These are phyloP conservation scores for Parastagonospora nodorum DNA, from an alignment of 2,329 filamentous ascomycete species.

Conservation along the genomic window DNA sequence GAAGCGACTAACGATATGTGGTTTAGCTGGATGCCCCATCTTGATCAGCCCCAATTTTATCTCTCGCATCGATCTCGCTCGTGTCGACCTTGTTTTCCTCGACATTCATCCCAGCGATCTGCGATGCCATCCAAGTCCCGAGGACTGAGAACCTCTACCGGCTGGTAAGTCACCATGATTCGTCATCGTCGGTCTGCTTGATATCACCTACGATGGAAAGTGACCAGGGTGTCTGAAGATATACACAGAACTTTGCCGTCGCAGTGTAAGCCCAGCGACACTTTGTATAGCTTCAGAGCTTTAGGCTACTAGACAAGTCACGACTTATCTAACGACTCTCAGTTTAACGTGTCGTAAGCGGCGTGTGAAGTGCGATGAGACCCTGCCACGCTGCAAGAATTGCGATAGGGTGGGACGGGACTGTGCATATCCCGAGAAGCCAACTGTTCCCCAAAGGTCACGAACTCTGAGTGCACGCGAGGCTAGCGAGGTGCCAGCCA, in stretches of 20 bases:
- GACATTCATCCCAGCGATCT: background rate
- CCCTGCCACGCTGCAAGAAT: conserved; percentile 49
- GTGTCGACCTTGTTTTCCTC: conserved; percentile 5
- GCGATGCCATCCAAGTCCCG: conserved; percentile 49
- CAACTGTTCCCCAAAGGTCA: conserved; percentile 8
- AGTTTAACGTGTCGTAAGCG: conserved; percentile 54
- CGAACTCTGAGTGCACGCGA: conserved; percentile 18
- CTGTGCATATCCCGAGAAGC: conserved; percentile 44
- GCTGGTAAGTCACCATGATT: conserved; percentile 41
- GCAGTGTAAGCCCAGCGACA: too few relatives aligned
- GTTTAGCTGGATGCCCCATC: background rate
- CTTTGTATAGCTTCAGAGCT: too few relatives aligned
- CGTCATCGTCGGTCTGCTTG: background rate
- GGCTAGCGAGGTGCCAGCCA: conserved; percentile 7
- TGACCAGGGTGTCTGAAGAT: background rate
- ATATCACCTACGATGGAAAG: background rate
- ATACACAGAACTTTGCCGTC: too few relatives aligned
- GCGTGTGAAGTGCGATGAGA: conserved; percentile 59
- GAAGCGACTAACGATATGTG: too few relatives aligned
- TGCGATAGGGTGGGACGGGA: conserved; percentile 50
- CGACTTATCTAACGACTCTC: conserved; percentile 12
- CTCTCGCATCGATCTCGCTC: conserved; percentile 9
- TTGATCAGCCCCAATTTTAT: too few relatives aligned
- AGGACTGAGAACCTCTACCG: conserved; percentile 52
- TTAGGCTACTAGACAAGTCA: too few relatives aligned